Evolutionary conservation across 2,329 filamentous ascomycete species (phyloP), one percentile per base, ranked within the genome.

Genomic region (Bipolaris cookei): DNA sequence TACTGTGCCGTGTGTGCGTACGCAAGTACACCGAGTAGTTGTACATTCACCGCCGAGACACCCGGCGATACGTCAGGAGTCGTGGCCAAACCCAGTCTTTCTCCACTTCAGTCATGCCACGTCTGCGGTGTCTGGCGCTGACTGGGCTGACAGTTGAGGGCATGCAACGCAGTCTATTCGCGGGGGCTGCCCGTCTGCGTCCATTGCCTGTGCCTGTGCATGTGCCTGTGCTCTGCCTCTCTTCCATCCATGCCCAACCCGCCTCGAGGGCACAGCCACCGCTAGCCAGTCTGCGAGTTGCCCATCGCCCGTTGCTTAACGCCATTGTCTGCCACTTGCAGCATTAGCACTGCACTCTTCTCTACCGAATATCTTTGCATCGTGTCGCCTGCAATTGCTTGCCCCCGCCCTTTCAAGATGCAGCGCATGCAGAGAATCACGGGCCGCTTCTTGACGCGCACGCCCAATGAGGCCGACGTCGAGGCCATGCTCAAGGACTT

Each of bases 401-500:
- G 62, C 64, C 47, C 53, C 52, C 63, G 43, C 43, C 59, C 51
- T 48, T 64, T 68, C 49, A 83, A 67, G 43, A 90, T 90, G 88
- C 86, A 90, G 75, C 85, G 86, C 42, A 84, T 95, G 78, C 88
- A 92, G 72, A 83, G 90, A 62, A 86, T 88, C 70, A 88, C 93
- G 65, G 90, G 89, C 59, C 88, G 85, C 76, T 85, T 93, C 71
- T 83, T 87, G 77, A 86, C 85, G 70, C 84, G 87, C 60, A 86
- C 88, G 21, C 90, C 88, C 54, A 89, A 95, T 76, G 89, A 91
- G 72, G 88, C 88, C 63, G 89, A 91, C 71, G 87, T 94, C 43
- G 87, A 88, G 10, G 83, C 88, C 42, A 81, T 95, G 51, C 79
- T 96, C 54, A 88, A 86, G 66, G 91, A 95, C 70, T 95, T 92